Evolutionary conservation across 805 yeast species (phyloP).

Genomic region (Saccharomyces eubayanus): DNA sequence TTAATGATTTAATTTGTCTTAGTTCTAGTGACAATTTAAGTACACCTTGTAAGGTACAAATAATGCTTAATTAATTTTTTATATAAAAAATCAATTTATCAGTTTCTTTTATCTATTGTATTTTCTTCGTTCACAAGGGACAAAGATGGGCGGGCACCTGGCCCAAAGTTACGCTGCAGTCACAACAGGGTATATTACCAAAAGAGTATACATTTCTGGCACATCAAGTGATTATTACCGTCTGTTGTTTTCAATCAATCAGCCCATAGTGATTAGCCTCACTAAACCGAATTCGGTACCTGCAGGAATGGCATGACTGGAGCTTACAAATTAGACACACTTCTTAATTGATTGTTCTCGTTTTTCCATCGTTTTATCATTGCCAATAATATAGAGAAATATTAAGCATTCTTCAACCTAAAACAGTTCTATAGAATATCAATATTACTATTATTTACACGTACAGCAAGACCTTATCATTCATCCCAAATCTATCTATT

Average conservation of each 20-base stretch:
- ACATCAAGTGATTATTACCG: too few relatives aligned
- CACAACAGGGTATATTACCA: too few relatives aligned
- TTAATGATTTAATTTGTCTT: not conserved
- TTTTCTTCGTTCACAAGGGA: not conserved
- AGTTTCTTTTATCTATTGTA: not conserved
- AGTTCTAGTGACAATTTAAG: not conserved
- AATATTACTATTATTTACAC: not conserved
- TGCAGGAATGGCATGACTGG: too few relatives aligned
- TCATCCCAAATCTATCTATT: not conserved
- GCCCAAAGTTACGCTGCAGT: too few relatives aligned
- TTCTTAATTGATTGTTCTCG: not conserved
- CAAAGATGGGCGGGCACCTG: too few relatives aligned
- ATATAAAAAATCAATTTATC: not conserved
- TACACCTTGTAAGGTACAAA: not conserved
- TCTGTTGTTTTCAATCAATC: too few relatives aligned
- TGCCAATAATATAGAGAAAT: not conserved
- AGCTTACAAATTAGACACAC: too few relatives aligned
- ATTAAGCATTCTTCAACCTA: not conserved
- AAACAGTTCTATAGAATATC: not conserved
- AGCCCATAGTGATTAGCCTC: too few relatives aligned
- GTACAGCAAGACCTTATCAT: not conserved
- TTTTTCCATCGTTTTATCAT: not conserved
- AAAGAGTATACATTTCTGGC: too few relatives aligned
- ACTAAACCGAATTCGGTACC: too few relatives aligned
- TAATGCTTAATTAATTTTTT: not conserved